These are phyloP conservation scores for Lachnellula occidentalis DNA, from an alignment of 2,329 filamentous ascomycete genomes.

Conservation along the genomic window DNA sequence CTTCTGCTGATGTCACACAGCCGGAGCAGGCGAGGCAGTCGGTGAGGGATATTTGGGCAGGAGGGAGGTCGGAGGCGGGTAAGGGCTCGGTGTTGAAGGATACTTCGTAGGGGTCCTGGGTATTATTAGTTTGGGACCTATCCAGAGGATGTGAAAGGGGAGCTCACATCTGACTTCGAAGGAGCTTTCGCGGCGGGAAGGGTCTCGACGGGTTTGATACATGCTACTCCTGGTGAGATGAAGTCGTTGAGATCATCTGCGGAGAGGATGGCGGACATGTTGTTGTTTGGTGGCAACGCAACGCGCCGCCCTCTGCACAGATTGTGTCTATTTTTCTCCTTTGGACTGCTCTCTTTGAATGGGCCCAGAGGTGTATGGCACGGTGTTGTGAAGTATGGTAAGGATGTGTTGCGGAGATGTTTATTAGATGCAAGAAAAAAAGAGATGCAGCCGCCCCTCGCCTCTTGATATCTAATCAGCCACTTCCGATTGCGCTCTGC, in stretches of 20 bases:
- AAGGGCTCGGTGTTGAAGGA: conserved; percentile 80
- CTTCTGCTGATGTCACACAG: conserved; percentile 95
- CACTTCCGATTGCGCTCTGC: conserved; percentile 8
- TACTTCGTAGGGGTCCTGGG: conserved; percentile 62
- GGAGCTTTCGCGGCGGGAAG: conserved; percentile 60
- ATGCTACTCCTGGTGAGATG: conserved; percentile 94
- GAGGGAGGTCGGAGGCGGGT: conserved; percentile 50
- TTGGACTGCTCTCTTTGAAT: background rate
- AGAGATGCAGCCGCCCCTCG: background rate
- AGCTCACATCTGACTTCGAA: conserved; percentile 37
- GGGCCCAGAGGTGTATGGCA: background rate
- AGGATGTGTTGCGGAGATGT: too few relatives aligned
- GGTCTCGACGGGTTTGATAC: conserved; percentile 95
- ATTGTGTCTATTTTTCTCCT: background rate
- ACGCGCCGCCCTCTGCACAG: conserved; percentile 12
- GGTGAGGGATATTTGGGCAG: conserved; percentile 90
- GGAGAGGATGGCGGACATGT: conserved; percentile 95
- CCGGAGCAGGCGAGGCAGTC: conserved; percentile 97
- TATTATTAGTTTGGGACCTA: conserved; percentile 6
- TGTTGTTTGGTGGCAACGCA: conserved; percentile 22
- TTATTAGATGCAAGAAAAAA: background rate
- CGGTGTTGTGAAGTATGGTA: too few relatives aligned
- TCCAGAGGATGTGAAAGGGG: background rate
- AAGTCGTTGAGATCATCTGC: conserved; percentile 98
- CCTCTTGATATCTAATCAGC: conserved; percentile 5